Evolutionary conservation across 148 eudicot species (phyloP), one percentile per base, ranked within the genome.

Genomic region (Persicaria tinctoria): DNA sequence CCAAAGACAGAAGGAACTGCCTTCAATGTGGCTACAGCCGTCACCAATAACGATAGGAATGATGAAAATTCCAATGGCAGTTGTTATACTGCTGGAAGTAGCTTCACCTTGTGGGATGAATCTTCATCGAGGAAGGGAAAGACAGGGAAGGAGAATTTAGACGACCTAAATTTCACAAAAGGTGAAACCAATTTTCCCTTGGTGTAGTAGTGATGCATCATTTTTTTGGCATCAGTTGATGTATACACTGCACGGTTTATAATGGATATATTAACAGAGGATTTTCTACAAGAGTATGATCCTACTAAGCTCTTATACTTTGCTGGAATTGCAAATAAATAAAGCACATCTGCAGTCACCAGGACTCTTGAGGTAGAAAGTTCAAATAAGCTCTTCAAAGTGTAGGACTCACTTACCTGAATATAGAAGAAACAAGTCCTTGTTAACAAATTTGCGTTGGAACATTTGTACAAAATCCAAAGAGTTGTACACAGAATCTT

Each of bases 101-200:
- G 89, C 73, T 95, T 95, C 88, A 87, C 91, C 1, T 75, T 95
- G 78, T 95, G 97, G 97, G 96, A 92, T 75, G 98, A 95, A 77
- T 85, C 96, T 76, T 81, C 79, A 1, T 75, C 77, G 27, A 88
- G 78, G 74, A 91, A 89, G 87, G 98, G 96, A 80, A 85, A 91
- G 88, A 80, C 89, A 78, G 87, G 96, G 89, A 88, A 87, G 93
- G 98, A 91, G 81, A 94, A 91, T 85, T 53, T 75, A 38, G 86
- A 79, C 14, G 87, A 85, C 20, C 83, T 75, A 76, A 84, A 78
- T 60, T 76, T 75, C 44, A 57, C 79, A n/a, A 80, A 85, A 90
- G 97, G 98, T 94, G 85, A 81, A 81, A 76, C 17, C 44, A 6
- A 14, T 55, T 56, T 16, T 38, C 69, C 69, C 4, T 63, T 32